Evolutionary conservation across 2,329 filamentous ascomycete genomes (phyloP).

Genomic region (Aspergillus sp.): DNA sequence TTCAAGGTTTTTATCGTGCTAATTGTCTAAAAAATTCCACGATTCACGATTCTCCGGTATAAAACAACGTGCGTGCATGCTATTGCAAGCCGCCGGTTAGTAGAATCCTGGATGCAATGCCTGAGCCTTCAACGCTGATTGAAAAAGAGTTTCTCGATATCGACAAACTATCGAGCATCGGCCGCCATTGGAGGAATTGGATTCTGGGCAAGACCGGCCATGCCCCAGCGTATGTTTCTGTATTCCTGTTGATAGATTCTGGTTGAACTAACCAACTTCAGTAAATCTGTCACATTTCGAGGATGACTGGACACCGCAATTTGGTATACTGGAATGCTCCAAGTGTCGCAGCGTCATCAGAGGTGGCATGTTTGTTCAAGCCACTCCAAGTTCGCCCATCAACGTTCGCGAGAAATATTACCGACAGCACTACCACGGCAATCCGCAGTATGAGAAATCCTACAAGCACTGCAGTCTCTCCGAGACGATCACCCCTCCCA

Average conservation of each 20-base stretch:
- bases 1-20: neutral
- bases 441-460: slow-evolving; percentile 21
- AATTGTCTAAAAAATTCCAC: neutral
- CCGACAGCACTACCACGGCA: slow-evolving; percentile 20
- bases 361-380: slow-evolving; percentile 20
- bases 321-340: slow-evolving; percentile 7
- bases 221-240: slow-evolving; percentile 14
- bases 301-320: slow-evolving; percentile 6
- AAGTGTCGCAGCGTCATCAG: slow-evolving; percentile 16
- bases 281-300: neutral
- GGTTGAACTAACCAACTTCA: neutral
- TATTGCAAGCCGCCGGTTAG: slow-evolving; percentile 23
- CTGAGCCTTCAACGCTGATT: slow-evolving; percentile 1
- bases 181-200: slow-evolving; percentile 13
- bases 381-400: slow-evolving; percentile 3
- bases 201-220: slow-evolving; percentile 19
- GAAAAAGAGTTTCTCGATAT: slow-evolving; percentile 29
- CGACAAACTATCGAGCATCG: slow-evolving; percentile 35
- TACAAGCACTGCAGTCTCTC: slow-evolving; percentile 30
- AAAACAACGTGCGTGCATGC: slow-evolving; percentile 20
- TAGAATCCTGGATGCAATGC: slow-evolving; percentile 1
- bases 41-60: slow-evolving; percentile 1
- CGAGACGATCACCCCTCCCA: slow-evolving; percentile 16
- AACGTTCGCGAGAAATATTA: slow-evolving; percentile 33
- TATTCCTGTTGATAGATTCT: neutral